Evolutionary conservation across 495 filamentous ascomycete species (phyloP), one percentile per base, ranked within the genome.

Genomic region (Penicillium bialowiezense): DNA sequence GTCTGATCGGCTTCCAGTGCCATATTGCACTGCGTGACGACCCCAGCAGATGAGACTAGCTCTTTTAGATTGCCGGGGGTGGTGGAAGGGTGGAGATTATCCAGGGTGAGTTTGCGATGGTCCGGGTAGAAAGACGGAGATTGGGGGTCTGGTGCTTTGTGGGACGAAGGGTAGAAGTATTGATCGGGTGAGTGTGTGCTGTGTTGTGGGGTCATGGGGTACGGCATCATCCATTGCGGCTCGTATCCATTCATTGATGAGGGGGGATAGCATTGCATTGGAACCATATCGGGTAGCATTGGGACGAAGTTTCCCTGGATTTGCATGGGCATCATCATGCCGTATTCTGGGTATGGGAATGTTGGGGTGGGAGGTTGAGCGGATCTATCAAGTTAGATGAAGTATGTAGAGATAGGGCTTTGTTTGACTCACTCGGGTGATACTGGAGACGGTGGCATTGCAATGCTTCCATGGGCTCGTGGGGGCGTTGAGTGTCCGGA

Each of bases 401-500:
- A 13, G 15, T 6, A n/a, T 32, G 3, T 5, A 24, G 13, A 38
- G 1, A 10, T 19, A 17, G 0, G 23, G 33, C 32, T 21, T 14
- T 21, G 28, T 18, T n/a, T 1, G 14, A 41, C 69, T 53, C 54
- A 74, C 71, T 70, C 68, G 29, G 71, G 60, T 12, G 68, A 64
- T 31, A 74, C 62, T 0, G 71, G 69, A 23, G 71, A 71, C 1
- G 67, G 58, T 1, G 71, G 71, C 10, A 70, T 44, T 31, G 60
- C 51, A 51, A 63, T 44, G 23, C 56, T 74, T 26, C 56, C 62
- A 13, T 60, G 38, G 10, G 52, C 56, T 20, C 48, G 52, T 10
- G 71, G 66, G 19, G 71, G 68, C 6, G 69, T 70, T 17, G 69
- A 67, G 36, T 68, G 68, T 1, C 69, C 71, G 1, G 71, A 48